A percentile compares a stretch with the other conserved stretches of the same genome.
phyloP scores from a whole-genome alignment of 1,284 basidiomycete species.

The Fomitopsis pinicola region DNA sequence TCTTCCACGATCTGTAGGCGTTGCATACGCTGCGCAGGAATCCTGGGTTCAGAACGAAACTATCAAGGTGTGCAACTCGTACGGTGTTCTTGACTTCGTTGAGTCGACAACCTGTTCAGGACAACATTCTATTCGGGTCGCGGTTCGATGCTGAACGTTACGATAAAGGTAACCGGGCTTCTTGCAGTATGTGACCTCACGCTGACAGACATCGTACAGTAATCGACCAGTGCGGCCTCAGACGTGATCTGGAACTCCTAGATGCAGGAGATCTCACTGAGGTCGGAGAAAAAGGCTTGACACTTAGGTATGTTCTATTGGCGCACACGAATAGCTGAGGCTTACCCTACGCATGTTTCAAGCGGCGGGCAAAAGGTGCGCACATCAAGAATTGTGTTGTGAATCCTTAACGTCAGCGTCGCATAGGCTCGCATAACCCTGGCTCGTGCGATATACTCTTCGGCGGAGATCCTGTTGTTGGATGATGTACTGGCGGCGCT shows the following conservation, averaged over 20 bases:
- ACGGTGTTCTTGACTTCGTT: not conserved
- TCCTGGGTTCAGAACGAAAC: slow-evolving; percentile 68
- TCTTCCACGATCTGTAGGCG: slow-evolving; percentile 59
- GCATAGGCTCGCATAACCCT: slow-evolving; percentile 62
- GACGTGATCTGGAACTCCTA: slow-evolving; percentile 60
- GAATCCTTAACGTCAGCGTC: too few species aligned
- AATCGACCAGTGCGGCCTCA: slow-evolving; percentile 60
- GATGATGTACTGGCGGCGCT: slow-evolving; percentile 61
- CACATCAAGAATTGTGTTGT: too few species aligned
- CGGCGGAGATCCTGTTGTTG: slow-evolving; percentile 56
- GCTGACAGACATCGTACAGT: slow-evolving; percentile 34
- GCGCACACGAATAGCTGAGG: too few species aligned
- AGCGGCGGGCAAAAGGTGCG: slow-evolving; percentile 9
- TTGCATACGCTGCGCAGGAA: slow-evolving; percentile 75
- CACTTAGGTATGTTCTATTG: slow-evolving; percentile 35
- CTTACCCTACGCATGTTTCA: not conserved
- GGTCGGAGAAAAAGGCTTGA: slow-evolving; percentile 61
- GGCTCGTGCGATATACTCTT: slow-evolving; percentile 67
- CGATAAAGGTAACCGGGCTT: slow-evolving; percentile 31
- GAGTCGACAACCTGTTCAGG: slow-evolving; percentile 14
- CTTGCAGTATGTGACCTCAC: not conserved
- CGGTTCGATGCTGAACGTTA: slow-evolving; percentile 38
- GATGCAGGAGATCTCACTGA: slow-evolving; percentile 74
- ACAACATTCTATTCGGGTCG: slow-evolving; percentile 42
- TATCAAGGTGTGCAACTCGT: slow-evolving; percentile 27